A percentile compares a stretch with the other conserved stretches of the same genome.
phyloP scores from a whole-genome alignment of 768 basidiomycete species.

The Clitopilus hobsonii region DNA sequence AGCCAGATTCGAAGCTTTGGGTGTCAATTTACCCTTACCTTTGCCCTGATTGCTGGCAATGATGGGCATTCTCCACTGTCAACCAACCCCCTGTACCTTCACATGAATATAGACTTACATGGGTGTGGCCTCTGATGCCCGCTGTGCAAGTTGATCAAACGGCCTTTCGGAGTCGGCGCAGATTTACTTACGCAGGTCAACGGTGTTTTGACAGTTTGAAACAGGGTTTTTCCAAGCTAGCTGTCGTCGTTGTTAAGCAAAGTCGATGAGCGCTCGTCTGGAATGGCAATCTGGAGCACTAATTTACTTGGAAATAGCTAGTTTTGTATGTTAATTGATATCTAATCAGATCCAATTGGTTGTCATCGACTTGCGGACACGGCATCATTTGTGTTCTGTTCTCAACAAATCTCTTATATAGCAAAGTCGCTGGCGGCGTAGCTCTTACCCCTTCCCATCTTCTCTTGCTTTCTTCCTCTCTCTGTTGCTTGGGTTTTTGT shows the following conservation, averaged over 20 bases:
- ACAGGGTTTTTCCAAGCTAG: background rate
- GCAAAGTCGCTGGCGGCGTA: constrained; percentile 25
- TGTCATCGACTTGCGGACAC: background rate
- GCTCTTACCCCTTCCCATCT: constrained; percentile 16
- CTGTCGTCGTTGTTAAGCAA: background rate
- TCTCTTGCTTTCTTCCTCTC: constrained; percentile 11
- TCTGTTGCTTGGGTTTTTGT: constrained; percentile 8
- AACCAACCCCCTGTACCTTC: no score
- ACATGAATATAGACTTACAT: no score
- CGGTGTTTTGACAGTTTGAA: background rate
- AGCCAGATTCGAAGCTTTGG: no score
- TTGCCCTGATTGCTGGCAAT: no score
- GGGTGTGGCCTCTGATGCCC: no score
- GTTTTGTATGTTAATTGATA: background rate
- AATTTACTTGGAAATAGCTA: background rate
- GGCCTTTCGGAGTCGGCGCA: background rate
- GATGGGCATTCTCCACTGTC: no score
- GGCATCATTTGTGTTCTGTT: constrained; percentile 7
- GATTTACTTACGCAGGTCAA: background rate
- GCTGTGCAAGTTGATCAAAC: no score
- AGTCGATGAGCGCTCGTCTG: background rate
- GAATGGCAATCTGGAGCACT: background rate
- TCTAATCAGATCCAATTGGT: background rate
- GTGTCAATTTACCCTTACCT: no score
- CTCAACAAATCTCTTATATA: constrained; percentile 10